Percentiles rank a stretch among this genome's conserved stretches.
Conservation (phyloP, 2,329 filamentous ascomycete species). For the Tolypocladium nubicola region DNA sequence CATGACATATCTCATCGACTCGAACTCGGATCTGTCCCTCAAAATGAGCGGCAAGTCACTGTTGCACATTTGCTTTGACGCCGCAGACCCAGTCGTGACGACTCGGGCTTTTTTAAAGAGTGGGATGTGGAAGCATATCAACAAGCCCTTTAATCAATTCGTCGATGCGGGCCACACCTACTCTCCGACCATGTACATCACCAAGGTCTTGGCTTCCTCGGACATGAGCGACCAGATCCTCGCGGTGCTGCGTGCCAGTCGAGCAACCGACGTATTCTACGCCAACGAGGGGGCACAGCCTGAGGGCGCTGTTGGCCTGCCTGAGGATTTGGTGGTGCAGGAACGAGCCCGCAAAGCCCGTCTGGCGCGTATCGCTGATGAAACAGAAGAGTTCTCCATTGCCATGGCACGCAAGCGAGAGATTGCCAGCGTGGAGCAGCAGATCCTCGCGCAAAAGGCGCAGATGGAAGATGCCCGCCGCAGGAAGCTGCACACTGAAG, state of each 20-base stretch:
- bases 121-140: conserved; percentile 54
- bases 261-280: conserved; percentile 43
- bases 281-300: conserved; percentile 43
- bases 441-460: conserved; percentile 36
- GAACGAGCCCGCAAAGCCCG: conserved; percentile 41
- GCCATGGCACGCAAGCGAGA: conserved; percentile 39
- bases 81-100: conserved; percentile 40
- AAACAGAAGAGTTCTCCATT: conserved; percentile 37
- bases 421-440: conserved; percentile 38
- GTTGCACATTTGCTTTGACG: conserved; percentile 50
- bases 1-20: conserved; percentile 44
- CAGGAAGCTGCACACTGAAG: conserved; percentile 32
- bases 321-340: conserved; percentile 34
- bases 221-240: conserved; percentile 32
- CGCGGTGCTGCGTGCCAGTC: conserved; percentile 37
- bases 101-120: conserved; percentile 50
- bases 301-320: conserved; percentile 40
- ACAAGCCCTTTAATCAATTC: conserved; percentile 47
- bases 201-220: conserved; percentile 30
- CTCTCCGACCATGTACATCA: conserved; percentile 54
- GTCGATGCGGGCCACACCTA: conserved; percentile 44
- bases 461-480: conserved; percentile 42
- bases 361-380: conserved; percentile 31
- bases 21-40: conserved; percentile 45
- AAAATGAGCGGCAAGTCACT: conserved; percentile 47